These are phyloP conservation scores for Pichia sp. DNA, from an alignment of 1,139 yeast genomes.

Conservation along the genomic window DNA sequence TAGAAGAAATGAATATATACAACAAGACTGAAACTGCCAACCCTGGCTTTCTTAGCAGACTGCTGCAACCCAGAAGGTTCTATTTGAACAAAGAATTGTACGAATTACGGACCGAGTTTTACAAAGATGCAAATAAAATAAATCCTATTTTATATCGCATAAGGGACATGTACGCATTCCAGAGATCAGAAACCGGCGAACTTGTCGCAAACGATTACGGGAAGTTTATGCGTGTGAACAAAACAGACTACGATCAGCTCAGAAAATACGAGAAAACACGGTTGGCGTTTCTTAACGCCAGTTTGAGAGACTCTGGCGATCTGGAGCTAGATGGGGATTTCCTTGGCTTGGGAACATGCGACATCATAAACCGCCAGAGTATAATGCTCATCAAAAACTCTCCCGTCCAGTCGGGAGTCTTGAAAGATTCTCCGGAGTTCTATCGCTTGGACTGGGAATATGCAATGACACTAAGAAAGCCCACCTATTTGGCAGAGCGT, in stretches of 20 bases:
- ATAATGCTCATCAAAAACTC: background rate
- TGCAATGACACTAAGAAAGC: slow-evolving; percentile 24
- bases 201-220: slow-evolving; percentile 1
- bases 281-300: background rate
- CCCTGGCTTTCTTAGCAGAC: slow-evolving; percentile 8
- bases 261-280: background rate
- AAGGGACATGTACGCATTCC: slow-evolving; percentile 1
- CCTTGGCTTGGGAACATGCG: slow-evolving; percentile 21
- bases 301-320: background rate
- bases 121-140: background rate
- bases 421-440: slow-evolving; percentile 19
- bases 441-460: slow-evolving; percentile 30
- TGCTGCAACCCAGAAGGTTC: slow-evolving; percentile 5
- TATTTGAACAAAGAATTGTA: slow-evolving; percentile 15
- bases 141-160: slow-evolving; percentile 8
- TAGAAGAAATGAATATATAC: slow-evolving; percentile 7
- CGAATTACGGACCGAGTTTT: slow-evolving; percentile 6
- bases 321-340: slow-evolving; percentile 17
- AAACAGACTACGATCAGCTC: background rate
- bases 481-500: slow-evolving; percentile 12
- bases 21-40: background rate
- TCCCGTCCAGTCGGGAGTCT: slow-evolving; percentile 13
- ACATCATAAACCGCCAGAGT: background rate
- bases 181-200: background rate
- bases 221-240: background rate